Evolutionary conservation across 148 eudicot genomes (phyloP).

Genomic region (Agrostemma githago): DNA sequence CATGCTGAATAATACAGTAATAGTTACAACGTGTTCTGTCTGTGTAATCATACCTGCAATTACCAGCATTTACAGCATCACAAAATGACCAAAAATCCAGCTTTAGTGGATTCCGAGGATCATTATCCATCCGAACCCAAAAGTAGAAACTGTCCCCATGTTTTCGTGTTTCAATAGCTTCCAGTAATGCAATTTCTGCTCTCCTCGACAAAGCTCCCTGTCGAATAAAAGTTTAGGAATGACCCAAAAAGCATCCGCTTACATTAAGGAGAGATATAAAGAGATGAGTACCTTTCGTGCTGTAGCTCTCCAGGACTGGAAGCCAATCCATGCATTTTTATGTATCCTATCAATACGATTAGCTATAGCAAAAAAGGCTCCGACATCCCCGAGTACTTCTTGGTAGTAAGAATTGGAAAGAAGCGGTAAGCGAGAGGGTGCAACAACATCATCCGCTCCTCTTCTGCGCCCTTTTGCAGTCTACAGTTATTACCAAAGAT

Average conservation of each 20-base stretch:
- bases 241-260: too few species aligned
- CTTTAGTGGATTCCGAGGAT: constrained; percentile 62
- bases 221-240: too few species aligned
- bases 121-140: constrained; percentile 81
- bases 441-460: constrained; percentile 77
- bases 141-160: constrained; percentile 80
- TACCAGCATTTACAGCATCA: constrained; percentile 91
- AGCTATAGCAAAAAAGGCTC: constrained; percentile 85
- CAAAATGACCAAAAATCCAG: constrained; percentile 96
- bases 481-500: constrained; percentile 35
- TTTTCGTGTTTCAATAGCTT: constrained; percentile 53
- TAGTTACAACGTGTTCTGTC: not conserved
- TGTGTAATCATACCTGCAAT: constrained; percentile 64
- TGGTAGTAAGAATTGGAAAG: constrained; percentile 65
- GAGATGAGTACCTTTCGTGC: constrained; percentile 52
- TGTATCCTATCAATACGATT: constrained; percentile 77
- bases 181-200: constrained; percentile 65
- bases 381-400: constrained; percentile 68
- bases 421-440: constrained; percentile 80
- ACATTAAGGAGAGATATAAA: not conserved
- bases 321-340: constrained; percentile 97
- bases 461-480: constrained; percentile 69
- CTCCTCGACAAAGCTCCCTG: constrained; percentile 65
- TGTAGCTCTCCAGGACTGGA: constrained; percentile 92
- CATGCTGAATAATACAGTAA: not conserved